phyloP scores from a whole-genome alignment of 192 early-diverging fungal species.

The Helicostylum pulchrum region DNA sequence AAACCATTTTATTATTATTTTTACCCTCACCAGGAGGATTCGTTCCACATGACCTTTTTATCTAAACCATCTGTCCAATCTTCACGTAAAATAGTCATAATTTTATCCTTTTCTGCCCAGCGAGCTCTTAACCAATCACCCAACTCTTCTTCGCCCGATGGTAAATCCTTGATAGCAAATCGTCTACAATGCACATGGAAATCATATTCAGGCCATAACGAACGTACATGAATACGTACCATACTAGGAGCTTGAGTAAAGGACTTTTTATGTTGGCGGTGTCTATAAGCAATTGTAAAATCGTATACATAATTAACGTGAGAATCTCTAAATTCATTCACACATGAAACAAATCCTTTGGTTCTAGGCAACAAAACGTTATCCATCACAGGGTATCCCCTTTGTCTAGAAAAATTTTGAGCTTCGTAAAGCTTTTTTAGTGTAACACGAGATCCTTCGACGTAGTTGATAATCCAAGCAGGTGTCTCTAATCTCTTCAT shows the following conservation, averaged over 20 bases:
- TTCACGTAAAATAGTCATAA: constrained; percentile 61
- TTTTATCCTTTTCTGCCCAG: constrained; percentile 84
- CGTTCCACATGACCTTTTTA: too few relatives aligned
- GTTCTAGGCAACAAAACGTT: constrained; percentile 53
- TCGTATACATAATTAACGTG: constrained; percentile 60
- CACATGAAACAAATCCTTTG: constrained; percentile 53
- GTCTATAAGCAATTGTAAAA: constrained; percentile 50
- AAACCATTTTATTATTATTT: too few relatives aligned
- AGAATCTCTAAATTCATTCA: constrained; percentile 47
- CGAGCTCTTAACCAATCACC: constrained; percentile 69
- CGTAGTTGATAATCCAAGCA: constrained; percentile 53
- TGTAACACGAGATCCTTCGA: constrained; percentile 54
- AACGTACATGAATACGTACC: constrained; percentile 44
- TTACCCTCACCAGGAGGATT: too few relatives aligned
- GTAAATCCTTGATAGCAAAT: constrained; percentile 65
- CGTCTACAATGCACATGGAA: constrained; percentile 83
- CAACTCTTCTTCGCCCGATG: constrained; percentile 67
- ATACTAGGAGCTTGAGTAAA: constrained; percentile 50
- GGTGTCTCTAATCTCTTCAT: constrained; percentile 50
- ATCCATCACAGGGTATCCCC: constrained; percentile 42
- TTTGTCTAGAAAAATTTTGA: constrained; percentile 46
- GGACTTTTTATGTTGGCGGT: constrained; percentile 32
- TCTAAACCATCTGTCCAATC: constrained; percentile 38
- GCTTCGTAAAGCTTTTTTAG: constrained; percentile 45
- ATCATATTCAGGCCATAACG: constrained; percentile 50